Evolutionary conservation across 768 basidiomycete species (phyloP).

Genomic region (Naganishia antarctica): DNA sequence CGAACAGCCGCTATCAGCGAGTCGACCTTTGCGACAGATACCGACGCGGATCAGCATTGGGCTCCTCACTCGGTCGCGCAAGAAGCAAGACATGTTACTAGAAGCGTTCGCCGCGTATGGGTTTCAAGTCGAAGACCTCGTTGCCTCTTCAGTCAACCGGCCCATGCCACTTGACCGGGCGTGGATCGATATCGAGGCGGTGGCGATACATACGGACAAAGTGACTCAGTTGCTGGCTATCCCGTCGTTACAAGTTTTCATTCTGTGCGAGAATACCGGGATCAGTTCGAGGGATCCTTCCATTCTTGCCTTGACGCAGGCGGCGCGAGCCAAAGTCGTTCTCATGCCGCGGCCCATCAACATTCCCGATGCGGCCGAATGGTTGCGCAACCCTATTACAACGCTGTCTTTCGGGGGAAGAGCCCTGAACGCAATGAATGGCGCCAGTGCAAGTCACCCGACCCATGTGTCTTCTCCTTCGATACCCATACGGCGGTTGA

Average conservation of each 20-base stretch:
- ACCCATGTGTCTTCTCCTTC: not conserved
- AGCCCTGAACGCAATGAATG: not conserved
- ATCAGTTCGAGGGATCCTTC: not conserved
- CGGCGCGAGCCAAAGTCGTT: not conserved
- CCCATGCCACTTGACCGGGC: constrained; percentile 2
- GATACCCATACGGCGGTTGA: not conserved
- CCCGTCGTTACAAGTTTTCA: constrained; percentile 11
- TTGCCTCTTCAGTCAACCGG: not conserved
- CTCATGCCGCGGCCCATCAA: constrained; percentile 22
- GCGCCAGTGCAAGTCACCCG: not conserved
- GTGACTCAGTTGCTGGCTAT: constrained; percentile 1
- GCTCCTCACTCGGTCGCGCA: constrained; percentile 7
- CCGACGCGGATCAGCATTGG: not conserved
- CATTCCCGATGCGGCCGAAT: constrained; percentile 4
- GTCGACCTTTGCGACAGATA: not conserved
- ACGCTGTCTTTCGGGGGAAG: not conserved
- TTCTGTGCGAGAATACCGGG: constrained; percentile 16
- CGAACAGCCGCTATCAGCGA: constrained; percentile 3
- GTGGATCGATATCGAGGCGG: constrained; percentile 12
- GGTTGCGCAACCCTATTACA: not conserved
- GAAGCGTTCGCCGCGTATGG: constrained; percentile 13
- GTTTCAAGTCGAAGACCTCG: constrained; percentile 6
- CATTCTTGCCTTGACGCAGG: not conserved
- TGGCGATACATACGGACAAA: not conserved
- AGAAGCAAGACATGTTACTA: constrained; percentile 1